Evolutionary conservation across 2,329 filamentous ascomycete species (phyloP), one percentile per base, ranked within the genome.

Genomic region (Beauveria australis): DNA sequence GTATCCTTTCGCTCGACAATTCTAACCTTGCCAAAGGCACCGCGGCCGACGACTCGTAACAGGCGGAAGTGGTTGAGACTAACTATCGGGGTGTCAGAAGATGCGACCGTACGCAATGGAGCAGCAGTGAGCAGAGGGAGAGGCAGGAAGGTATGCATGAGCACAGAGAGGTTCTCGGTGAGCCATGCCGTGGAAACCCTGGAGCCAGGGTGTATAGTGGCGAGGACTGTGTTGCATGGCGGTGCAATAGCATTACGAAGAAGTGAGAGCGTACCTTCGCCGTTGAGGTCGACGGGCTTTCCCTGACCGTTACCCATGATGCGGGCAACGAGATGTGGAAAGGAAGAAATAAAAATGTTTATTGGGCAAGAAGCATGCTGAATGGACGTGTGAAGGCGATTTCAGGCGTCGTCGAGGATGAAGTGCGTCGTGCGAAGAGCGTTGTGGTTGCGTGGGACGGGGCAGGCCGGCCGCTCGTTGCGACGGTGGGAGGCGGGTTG

Each of bases 1-100:
- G 92, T 96, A 72, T 99, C 94, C 76, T 97, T 97, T 67, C 92
- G 86, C 81, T 99, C 94, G 71, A 99, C 94, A 67, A 99, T 99
- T 70, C 94, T 89, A 64, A 99, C 94, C 77, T 99, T 99, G 70
- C 94, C 94, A 79, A 99, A 99, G 61, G 94, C 94, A 70, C 94
- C 94, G 75, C 96, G 95, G 66, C 94, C 94, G 67, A 99, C 94
- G 65, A 99, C 94, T 71, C 94, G 88, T 66, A 97, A 79, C 60
- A 99, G 82, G 66, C 93, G 90, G 76, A 99, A 99, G 76, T 99
- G 94, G 72, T 97, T 97, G 68, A 99, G 87, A 74, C 93, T 97
- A 68, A 96, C 94, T 96, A 68, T 48, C 16, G 24, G 2, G 41
- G 2, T 37, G 58, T 60, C 12, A 60, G 51, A 48, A 47, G 12